A percentile compares a stretch with the other conserved stretches of the same genome.
Conservation (phyloP, 192 early-diverging fungal genomes). For the Coemansia aciculifera region DNA sequence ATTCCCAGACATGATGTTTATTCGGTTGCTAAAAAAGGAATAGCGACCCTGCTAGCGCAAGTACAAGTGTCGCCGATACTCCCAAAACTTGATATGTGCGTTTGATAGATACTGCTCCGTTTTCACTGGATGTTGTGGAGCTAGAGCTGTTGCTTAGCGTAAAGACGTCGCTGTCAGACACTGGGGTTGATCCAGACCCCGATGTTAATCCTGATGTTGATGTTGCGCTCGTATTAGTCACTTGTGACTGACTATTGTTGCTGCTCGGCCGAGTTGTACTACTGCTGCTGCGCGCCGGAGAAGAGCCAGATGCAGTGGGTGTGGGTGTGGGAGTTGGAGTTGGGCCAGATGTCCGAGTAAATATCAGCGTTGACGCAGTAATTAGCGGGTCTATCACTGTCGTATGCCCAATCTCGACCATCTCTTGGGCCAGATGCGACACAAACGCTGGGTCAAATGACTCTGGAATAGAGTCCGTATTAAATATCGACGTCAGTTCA, state of each 20-base stretch:
- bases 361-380: not conserved
- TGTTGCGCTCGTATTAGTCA: not conserved
- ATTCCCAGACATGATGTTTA: not conserved
- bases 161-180: not conserved
- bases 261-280: not conserved
- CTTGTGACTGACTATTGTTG: not conserved
- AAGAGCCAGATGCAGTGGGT: not conserved
- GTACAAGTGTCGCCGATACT: not conserved
- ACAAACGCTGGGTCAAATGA: slow-evolving; percentile 35
- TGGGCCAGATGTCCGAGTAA: not conserved
- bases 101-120: not conserved
- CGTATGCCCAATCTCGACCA: slow-evolving; percentile 32
- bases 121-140: not conserved
- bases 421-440: slow-evolving; percentile 28
- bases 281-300: not conserved
- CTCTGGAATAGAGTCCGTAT: slow-evolving; percentile 17
- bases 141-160: not conserved
- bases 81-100: not conserved
- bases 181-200: not conserved
- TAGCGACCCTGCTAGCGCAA: not conserved
- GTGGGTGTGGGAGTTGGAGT: not conserved
- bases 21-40: not conserved
- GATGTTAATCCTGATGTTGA: not conserved
- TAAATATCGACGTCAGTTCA: slow-evolving; percentile 24
- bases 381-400: slow-evolving; percentile 24